These are phyloP conservation scores for Penicillium decumbens DNA, from an alignment of 2,329 filamentous ascomycete genomes.

Conservation along the genomic window DNA sequence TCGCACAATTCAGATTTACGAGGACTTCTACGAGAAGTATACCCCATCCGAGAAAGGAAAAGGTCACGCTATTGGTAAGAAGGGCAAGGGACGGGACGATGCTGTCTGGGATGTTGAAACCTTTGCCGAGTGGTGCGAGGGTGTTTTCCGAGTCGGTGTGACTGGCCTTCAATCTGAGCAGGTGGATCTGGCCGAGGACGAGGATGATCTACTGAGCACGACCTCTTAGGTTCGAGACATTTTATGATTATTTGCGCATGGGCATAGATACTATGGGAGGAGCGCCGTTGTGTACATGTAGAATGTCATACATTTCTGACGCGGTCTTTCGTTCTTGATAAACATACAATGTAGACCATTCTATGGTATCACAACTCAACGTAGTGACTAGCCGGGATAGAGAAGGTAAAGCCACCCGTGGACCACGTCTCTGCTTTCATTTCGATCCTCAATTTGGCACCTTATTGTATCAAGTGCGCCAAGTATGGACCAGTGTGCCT, in stretches of 20 bases:
- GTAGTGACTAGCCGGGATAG: too few species aligned
- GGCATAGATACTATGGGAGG: conserved; percentile 17
- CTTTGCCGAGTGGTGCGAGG: conserved; percentile 59
- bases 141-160: conserved; percentile 55
- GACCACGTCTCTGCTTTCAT: too few species aligned
- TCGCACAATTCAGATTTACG: conserved; percentile 58
- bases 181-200: conserved; percentile 25
- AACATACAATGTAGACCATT: too few species aligned
- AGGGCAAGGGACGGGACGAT: conserved; percentile 58
- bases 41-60: conserved; percentile 39
- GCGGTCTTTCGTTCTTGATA: too few species aligned
- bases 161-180: conserved; percentile 28
- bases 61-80: conserved; percentile 38
- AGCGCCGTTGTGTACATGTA: conserved; percentile 1
- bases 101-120: conserved; percentile 62
- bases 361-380: too few species aligned
- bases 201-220: conserved; percentile 24
- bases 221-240: conserved; percentile 9
- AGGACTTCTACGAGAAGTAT: conserved; percentile 58
- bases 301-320: not conserved
- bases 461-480: too few species aligned
- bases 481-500: too few species aligned
- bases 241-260: conserved; percentile 6
- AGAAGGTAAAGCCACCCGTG: too few species aligned
- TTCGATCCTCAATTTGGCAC: too few species aligned